Percentiles rank a stretch among this genome's conserved stretches.
Conservation (phyloP, 441 rosid genomes). For the Mallotus repandus region DNA sequence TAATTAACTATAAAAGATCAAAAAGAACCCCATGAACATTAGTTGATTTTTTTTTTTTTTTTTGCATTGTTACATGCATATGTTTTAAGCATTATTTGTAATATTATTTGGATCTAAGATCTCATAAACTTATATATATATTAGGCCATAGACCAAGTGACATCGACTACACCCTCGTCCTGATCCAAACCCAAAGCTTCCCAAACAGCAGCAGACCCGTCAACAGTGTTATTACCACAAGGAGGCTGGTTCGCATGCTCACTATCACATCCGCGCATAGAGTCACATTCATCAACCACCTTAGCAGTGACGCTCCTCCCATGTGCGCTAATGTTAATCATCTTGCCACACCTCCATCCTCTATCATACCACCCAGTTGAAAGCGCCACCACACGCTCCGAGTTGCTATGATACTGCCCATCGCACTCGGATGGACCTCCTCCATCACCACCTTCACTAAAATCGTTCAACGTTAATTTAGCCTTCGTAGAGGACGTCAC, state of each 20-base stretch:
- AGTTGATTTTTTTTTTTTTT: too few species aligned
- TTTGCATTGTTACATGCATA: too few species aligned
- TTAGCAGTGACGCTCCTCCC: constrained; percentile 32
- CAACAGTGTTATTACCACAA: constrained; percentile 31
- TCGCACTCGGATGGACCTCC: constrained; percentile 37
- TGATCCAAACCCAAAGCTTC: constrained; percentile 30
- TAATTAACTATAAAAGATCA: too few species aligned
- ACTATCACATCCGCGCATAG: constrained; percentile 33
- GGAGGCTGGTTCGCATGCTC: constrained; percentile 37
- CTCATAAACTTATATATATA: too few species aligned
- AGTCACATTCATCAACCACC: constrained; percentile 52
- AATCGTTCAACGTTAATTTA: constrained; percentile 33
- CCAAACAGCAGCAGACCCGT: constrained; percentile 44
- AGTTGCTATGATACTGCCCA: constrained; percentile 17
- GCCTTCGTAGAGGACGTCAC: constrained; percentile 32
- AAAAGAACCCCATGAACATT: too few species aligned
- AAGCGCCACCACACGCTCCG: constrained; percentile 31
- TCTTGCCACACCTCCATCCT: constrained; percentile 33
- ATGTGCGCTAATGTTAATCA: constrained; percentile 32
- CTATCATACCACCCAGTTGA: constrained; percentile 38
- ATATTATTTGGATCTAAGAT: too few species aligned
- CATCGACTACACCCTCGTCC: constrained; percentile 26
- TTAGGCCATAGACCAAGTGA: constrained; percentile 41
- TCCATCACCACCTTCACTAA: constrained; percentile 34
- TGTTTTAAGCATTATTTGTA: too few species aligned